These are phyloP conservation scores for Vaccinium corymbosum DNA, from an alignment of 148 eudicot genomes.

Conservation along the genomic window DNA sequence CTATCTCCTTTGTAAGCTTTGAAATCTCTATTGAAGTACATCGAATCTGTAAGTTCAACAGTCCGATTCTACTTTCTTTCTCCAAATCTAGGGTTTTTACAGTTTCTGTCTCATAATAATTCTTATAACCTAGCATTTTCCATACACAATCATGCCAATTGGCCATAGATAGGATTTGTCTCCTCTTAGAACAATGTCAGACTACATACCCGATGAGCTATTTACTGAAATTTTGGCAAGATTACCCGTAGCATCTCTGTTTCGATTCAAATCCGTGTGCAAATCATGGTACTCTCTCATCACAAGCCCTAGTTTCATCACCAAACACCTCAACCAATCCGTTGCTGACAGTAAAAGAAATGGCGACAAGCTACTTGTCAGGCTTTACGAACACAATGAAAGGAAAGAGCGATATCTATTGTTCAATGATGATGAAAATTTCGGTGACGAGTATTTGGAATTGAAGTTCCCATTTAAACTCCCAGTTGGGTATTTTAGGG, in stretches of 20 bases:
- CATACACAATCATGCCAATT: too few species aligned
- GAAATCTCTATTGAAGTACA: background rate
- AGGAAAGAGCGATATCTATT: constrained; percentile 26
- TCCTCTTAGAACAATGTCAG: background rate
- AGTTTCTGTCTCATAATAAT: background rate
- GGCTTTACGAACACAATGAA: constrained; percentile 10
- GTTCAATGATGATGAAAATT: constrained; percentile 12
- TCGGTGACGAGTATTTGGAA: background rate
- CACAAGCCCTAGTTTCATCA: constrained; percentile 5
- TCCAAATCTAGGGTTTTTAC: background rate
- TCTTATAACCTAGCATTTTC: background rate
- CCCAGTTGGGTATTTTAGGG: constrained; percentile 25
- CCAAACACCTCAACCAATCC: background rate
- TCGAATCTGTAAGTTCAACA: background rate
- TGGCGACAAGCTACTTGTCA: background rate
- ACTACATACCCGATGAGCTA: background rate
- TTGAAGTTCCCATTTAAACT: constrained; percentile 25
- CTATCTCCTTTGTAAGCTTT: background rate
- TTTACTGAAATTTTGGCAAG: constrained; percentile 11
- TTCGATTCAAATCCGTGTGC: constrained; percentile 8
- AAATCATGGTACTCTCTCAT: constrained; percentile 11
- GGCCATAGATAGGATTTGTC: background rate
- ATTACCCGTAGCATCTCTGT: background rate
- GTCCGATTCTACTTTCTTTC: background rate
- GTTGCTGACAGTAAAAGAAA: background rate